Evolutionary conservation across 441 rosid species (phyloP).

Genomic region (Biscutella laevigata): DNA sequence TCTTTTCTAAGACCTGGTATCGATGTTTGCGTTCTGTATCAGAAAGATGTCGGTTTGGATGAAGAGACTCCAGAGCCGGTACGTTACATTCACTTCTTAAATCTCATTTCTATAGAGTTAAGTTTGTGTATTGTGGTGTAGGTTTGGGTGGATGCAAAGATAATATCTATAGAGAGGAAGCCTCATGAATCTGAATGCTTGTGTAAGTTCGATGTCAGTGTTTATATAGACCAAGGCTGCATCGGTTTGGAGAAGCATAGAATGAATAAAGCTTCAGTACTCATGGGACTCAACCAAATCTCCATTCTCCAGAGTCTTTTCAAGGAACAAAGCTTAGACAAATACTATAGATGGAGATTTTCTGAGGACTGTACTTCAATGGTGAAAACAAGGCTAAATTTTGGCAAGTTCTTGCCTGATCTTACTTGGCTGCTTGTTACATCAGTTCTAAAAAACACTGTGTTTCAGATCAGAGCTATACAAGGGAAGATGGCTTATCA

Average conservation of each 20-base stretch:
- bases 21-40: conserved; percentile 63
- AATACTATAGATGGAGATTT: conserved; percentile 54
- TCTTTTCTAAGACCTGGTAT: conserved; percentile 69
- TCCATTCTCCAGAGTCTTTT: conserved; percentile 55
- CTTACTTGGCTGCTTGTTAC: conserved; percentile 61
- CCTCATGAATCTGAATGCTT: conserved; percentile 58
- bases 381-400: conserved; percentile 42
- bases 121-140: conserved; percentile 13
- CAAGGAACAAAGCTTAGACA: conserved; percentile 35
- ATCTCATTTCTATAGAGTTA: neutral
- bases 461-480: conserved; percentile 47
- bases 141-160: conserved; percentile 79
- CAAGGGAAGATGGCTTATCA: conserved; percentile 61
- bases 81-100: neutral
- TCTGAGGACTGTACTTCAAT: conserved; percentile 49
- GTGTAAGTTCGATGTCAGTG: conserved; percentile 55
- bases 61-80: conserved; percentile 5
- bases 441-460: conserved; percentile 44
- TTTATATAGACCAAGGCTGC: conserved; percentile 47
- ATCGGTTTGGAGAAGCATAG: conserved; percentile 47
- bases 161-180: conserved; percentile 65
- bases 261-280: conserved; percentile 37
- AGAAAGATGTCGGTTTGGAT: neutral
- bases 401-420: conserved; percentile 61
- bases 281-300: conserved; percentile 46